Percentiles rank a stretch among this genome's conserved stretches.
These are phyloP conservation scores for Neoarthrinium moseri DNA, from an alignment of 2,329 filamentous ascomycete genomes.

Conservation along the genomic window DNA sequence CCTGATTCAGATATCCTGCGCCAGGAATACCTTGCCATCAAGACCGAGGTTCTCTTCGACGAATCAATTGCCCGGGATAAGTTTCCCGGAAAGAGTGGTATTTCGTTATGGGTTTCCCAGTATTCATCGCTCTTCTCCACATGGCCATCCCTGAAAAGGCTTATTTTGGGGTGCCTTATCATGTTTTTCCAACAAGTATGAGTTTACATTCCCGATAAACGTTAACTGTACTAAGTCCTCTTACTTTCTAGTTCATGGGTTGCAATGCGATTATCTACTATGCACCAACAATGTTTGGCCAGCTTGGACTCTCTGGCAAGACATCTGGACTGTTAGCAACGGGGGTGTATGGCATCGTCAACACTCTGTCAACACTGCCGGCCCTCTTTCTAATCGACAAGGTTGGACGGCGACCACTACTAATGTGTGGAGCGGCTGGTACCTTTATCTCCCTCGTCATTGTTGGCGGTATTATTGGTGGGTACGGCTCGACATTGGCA, in stretches of 20 bases:
- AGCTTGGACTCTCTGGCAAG: constrained; percentile 32
- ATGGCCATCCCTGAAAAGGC: constrained; percentile 35
- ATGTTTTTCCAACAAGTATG: constrained; percentile 48
- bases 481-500: constrained; percentile 43
- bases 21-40: constrained; percentile 48
- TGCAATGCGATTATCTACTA: constrained; percentile 45
- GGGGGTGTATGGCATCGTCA: constrained; percentile 40
- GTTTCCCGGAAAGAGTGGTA: constrained; percentile 39
- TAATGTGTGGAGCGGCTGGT: constrained; percentile 45
- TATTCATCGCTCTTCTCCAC: constrained; percentile 28
- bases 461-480: constrained; percentile 51
- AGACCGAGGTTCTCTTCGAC: constrained; percentile 46
- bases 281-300: constrained; percentile 40
- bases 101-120: constrained; percentile 42
- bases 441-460: constrained; percentile 50
- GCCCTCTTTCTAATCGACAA: constrained; percentile 45
- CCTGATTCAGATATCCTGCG: constrained; percentile 32
- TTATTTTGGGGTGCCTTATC: constrained; percentile 52
- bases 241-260: too few species aligned
- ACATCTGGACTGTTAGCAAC: constrained; percentile 36
- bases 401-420: constrained; percentile 41
- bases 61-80: constrained; percentile 33
- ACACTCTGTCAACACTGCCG: constrained; percentile 43
- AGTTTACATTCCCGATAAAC: too few species aligned
- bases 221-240: too few species aligned